Evolutionary conservation across 768 basidiomycete species (phyloP).

Genomic region (Flagelloscypha sp.): DNA sequence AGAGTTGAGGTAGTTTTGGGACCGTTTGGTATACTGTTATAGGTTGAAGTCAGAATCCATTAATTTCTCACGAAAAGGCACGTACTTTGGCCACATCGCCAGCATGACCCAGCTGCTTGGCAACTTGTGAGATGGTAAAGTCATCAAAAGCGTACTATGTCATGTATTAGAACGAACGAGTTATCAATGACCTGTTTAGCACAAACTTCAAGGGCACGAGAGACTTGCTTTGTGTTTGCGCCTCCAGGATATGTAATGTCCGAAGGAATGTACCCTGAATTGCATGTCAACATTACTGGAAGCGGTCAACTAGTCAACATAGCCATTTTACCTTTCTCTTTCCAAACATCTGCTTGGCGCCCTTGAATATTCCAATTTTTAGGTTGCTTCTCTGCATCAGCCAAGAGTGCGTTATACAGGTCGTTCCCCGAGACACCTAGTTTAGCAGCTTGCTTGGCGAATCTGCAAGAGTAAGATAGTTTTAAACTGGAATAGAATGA

Average conservation of each 20-base stretch:
- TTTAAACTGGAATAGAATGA: background rate
- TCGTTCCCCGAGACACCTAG: constrained; percentile 40
- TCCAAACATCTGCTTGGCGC: constrained; percentile 50
- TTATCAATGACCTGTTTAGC: background rate
- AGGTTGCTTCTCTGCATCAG: constrained; percentile 50
- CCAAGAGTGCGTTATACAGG: constrained; percentile 49
- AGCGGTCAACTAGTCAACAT: background rate
- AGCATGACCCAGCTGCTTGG: constrained; percentile 41
- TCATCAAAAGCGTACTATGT: constrained; percentile 56
- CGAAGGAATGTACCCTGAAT: constrained; percentile 16
- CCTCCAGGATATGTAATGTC: constrained; percentile 33
- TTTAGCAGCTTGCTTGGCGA: constrained; percentile 36
- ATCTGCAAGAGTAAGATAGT: constrained; percentile 25
- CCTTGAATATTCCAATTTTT: constrained; percentile 59
- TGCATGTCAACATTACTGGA: background rate
- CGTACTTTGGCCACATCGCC: constrained; percentile 44
- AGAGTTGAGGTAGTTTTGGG: constrained; percentile 48
- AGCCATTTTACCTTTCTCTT: constrained; percentile 33
- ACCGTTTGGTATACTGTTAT: constrained; percentile 46
- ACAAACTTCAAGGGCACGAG: constrained; percentile 41
- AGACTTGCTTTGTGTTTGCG: constrained; percentile 54
- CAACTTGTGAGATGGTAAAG: constrained; percentile 57
- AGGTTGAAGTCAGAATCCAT: too few species aligned
- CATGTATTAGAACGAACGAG: background rate
- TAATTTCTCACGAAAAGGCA: background rate